A percentile compares a stretch with the other conserved stretches of the same genome.
These are phyloP conservation scores for Nothomitra cinnamomea DNA, from an alignment of 2,329 filamentous ascomycete genomes.

Conservation along the genomic window DNA sequence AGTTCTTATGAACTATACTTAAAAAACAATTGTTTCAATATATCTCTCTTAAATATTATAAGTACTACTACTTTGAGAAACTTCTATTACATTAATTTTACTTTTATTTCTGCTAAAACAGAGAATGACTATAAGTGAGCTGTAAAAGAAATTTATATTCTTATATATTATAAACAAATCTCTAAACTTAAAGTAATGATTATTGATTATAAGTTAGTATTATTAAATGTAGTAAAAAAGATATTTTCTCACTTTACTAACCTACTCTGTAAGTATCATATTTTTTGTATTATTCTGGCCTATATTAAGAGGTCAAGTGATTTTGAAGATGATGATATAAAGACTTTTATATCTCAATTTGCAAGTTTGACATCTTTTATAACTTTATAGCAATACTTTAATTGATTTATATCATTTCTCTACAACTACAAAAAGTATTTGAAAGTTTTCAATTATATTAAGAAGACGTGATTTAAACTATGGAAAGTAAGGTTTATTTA, in stretches of 20 bases:
- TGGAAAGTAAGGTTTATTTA: not conserved
- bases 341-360: not conserved
- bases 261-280: not conserved
- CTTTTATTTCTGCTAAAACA: not conserved
- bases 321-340: not conserved
- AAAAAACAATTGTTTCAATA: not conserved
- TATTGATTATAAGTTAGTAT: not conserved
- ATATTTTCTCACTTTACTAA: not conserved
- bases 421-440: not conserved
- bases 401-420: not conserved
- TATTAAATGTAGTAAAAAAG: not conserved
- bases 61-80: not conserved
- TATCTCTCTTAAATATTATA: not conserved
- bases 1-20: not conserved
- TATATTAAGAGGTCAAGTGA: not conserved
- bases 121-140: not conserved
- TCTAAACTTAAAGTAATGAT: not conserved
- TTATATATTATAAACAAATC: not conserved
- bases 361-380: not conserved
- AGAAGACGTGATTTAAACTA: not conserved
- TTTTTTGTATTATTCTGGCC: not conserved
- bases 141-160: not conserved
- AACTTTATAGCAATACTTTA: not conserved
- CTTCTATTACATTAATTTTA: not conserved
- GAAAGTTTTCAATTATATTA: not conserved